These are phyloP conservation scores for Diaporthe ilicicola DNA, from an alignment of 2,329 filamentous ascomycete species.

Conservation along the genomic window DNA sequence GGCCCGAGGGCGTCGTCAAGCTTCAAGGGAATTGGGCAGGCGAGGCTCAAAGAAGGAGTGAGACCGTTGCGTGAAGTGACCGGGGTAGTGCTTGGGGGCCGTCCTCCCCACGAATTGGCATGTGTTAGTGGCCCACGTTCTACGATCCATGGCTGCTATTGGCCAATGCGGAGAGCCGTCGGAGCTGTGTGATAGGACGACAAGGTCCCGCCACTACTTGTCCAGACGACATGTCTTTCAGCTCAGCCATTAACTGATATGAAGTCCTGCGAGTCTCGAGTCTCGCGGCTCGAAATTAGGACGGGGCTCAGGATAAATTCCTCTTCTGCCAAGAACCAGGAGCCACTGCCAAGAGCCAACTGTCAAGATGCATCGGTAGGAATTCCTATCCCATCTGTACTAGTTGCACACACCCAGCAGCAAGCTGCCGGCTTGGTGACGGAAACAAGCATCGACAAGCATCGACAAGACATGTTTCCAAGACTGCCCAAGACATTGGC, in stretches of 20 bases:
- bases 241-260: neutral
- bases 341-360: slow-evolving; percentile 1
- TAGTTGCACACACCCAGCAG: neutral
- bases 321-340: neutral
- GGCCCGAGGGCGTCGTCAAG: slow-evolving; percentile 17
- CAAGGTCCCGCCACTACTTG: neutral
- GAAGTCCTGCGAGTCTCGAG: neutral
- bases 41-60: slow-evolving; percentile 27
- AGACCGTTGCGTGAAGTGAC: slow-evolving; percentile 10
- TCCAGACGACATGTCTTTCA: slow-evolving; percentile 27
- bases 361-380: neutral
- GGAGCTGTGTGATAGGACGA: slow-evolving; percentile 8
- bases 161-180: neutral
- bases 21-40: slow-evolving; percentile 2
- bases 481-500: neutral
- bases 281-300: neutral
- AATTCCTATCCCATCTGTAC: neutral
- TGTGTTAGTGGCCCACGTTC: slow-evolving; percentile 28
- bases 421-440: neutral
- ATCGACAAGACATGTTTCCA: slow-evolving; percentile 3
- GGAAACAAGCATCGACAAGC: slow-evolving; percentile 6
- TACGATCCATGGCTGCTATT: neutral
- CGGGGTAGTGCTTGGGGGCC: slow-evolving; percentile 1
- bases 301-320: neutral
- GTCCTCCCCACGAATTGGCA: slow-evolving; percentile 31